Conservation (phyloP, 2,329 filamentous ascomycete species). For the Grosmannia clavigera region DNA sequence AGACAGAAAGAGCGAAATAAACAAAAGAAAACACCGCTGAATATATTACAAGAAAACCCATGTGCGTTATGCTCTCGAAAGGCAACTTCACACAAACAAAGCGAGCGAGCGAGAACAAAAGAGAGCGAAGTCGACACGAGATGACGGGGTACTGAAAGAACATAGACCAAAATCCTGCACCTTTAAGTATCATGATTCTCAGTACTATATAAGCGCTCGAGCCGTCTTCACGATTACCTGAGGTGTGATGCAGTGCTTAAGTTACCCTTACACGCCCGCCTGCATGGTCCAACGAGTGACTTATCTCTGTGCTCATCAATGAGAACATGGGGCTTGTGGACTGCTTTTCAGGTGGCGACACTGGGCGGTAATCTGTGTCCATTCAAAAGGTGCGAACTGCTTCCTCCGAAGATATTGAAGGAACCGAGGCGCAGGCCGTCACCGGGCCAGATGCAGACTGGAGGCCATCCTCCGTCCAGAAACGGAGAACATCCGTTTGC, state of each 20-base stretch:
- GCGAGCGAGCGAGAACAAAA: too few relatives aligned
- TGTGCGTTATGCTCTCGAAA: not conserved
- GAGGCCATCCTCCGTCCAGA: conserved; percentile 25
- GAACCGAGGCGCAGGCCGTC: not conserved
- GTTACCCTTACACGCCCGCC: too few relatives aligned
- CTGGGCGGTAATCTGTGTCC: not conserved
- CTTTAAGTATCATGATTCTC: too few relatives aligned
- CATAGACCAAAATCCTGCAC: too few relatives aligned
- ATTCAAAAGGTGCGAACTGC: not conserved
- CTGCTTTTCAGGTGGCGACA: too few relatives aligned
- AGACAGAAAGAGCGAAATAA: not conserved
- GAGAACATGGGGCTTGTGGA: too few relatives aligned
- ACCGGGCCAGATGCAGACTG: too few relatives aligned
- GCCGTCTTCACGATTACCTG: not conserved
- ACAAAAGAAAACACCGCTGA: not conserved
- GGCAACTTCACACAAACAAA: not conserved
- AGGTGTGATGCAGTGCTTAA: too few relatives aligned
- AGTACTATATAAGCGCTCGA: not conserved
- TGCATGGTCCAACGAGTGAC: too few relatives aligned
- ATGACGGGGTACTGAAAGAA: too few relatives aligned
- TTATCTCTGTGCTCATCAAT: too few relatives aligned
- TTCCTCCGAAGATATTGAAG: not conserved
- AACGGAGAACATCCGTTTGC: conserved; percentile 28
- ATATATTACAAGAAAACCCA: not conserved
- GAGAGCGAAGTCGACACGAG: too few relatives aligned